Evolutionary conservation across 2,329 filamentous ascomycete species (phyloP).

Genomic region (Botrytis deweyae): DNA sequence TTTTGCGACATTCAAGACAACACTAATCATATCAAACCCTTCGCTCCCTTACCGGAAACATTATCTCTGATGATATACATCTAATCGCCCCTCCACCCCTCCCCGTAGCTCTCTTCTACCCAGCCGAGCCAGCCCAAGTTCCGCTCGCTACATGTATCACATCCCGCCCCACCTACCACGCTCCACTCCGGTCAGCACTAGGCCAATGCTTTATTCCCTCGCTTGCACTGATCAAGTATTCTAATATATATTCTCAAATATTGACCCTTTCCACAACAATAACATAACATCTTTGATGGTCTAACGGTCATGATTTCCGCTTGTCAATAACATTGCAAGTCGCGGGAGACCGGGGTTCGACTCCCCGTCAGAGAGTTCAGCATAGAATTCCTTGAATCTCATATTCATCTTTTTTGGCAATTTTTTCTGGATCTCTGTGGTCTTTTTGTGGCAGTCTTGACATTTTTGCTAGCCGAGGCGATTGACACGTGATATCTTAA

Average conservation of each 20-base stretch:
- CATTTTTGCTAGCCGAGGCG: too few relatives aligned
- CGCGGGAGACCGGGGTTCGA: constrained; percentile 36
- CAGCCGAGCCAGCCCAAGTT: too few relatives aligned
- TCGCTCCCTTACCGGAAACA: not conserved
- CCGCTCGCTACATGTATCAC: too few relatives aligned
- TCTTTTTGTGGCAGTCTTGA: too few relatives aligned
- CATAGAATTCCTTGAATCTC: not conserved
- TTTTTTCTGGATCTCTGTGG: not conserved
- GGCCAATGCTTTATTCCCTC: too few relatives aligned
- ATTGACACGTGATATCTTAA: too few relatives aligned
- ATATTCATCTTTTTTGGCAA: not conserved
- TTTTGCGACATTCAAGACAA: not conserved
- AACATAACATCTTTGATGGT: constrained; percentile 21
- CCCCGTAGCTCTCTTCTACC: too few relatives aligned
- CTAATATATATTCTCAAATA: too few relatives aligned
- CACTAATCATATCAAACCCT: not conserved
- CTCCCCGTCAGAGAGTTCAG: constrained; percentile 29
- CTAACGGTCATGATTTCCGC: constrained; percentile 42
- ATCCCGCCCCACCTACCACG: too few relatives aligned
- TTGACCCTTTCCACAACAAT: fast-evolving
- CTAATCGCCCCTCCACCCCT: too few relatives aligned
- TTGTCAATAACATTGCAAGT: constrained; percentile 32
- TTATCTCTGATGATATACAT: not conserved
- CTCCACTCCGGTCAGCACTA: too few relatives aligned
- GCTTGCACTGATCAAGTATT: too few relatives aligned